A percentile compares a stretch with the other conserved stretches of the same genome.
Conservation (phyloP, 768 basidiomycete genomes). For the Phylloporus sp. region DNA sequence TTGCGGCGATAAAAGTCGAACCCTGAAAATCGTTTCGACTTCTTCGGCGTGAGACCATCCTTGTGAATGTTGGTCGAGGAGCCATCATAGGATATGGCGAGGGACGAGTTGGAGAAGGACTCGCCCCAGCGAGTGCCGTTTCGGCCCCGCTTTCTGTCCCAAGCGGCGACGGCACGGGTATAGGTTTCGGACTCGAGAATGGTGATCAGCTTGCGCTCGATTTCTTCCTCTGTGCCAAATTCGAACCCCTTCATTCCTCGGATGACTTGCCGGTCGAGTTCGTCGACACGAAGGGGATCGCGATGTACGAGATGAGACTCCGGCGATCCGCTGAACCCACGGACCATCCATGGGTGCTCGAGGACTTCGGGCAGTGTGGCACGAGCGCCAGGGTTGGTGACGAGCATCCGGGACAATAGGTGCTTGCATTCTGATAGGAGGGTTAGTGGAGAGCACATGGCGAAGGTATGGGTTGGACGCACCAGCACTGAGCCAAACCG, state of each 20-base stretch:
- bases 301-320: conserved; percentile 83
- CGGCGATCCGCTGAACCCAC: conserved; percentile 76
- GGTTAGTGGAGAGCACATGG: conserved; percentile 9
- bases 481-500: conserved; percentile 94
- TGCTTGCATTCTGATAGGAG: conserved; percentile 82
- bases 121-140: conserved; percentile 45
- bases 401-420: conserved; percentile 90
- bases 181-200: conserved; percentile 80
- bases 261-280: conserved; percentile 83
- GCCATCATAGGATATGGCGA: conserved; percentile 57
- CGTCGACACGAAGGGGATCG: conserved; percentile 83
- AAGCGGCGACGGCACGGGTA: conserved; percentile 62
- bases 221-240: conserved; percentile 85
- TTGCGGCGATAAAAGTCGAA: conserved; percentile 94
- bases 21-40: conserved; percentile 84
- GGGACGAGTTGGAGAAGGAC: conserved; percentile 62
- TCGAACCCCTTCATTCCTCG: conserved; percentile 94
- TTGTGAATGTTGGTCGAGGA: conserved; percentile 41
- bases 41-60: conserved; percentile 45
- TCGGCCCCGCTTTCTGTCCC: conserved; percentile 65
- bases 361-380: conserved; percentile 84
- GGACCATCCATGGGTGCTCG: conserved; percentile 87
- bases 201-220: conserved; percentile 64
- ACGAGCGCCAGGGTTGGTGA: conserved; percentile 83
- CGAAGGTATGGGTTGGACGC: conserved; percentile 25